phyloP scores from a whole-genome alignment of 768 basidiomycete genomes.

The Butyriboletus loyo region DNA sequence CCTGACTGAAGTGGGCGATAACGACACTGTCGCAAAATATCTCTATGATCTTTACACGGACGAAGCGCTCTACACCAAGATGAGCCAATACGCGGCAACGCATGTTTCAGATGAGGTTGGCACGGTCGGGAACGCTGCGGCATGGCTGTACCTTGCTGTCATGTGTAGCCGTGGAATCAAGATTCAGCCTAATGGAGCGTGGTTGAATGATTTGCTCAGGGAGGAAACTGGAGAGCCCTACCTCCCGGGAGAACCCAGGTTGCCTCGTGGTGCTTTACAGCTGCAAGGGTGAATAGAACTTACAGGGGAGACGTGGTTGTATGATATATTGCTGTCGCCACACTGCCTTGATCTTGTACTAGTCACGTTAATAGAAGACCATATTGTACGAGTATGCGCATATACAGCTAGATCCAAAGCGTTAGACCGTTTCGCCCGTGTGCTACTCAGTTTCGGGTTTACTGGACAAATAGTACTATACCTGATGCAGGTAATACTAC shows the following conservation, averaged over 20 bases:
- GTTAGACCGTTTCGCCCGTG: too few relatives aligned
- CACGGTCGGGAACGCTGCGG: constrained; percentile 75
- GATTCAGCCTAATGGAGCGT: constrained; percentile 76
- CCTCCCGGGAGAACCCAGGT: constrained; percentile 59
- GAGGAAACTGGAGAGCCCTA: constrained; percentile 75
- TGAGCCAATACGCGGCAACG: constrained; percentile 66
- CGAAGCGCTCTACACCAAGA: constrained; percentile 56
- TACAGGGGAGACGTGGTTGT: constrained; percentile 1
- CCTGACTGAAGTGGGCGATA: constrained; percentile 76
- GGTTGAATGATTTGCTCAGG: constrained; percentile 80
- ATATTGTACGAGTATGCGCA: constrained; percentile 4
- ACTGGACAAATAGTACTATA: too few relatives aligned
- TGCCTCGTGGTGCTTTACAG: constrained; percentile 61
- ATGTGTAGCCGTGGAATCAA: constrained; percentile 77
- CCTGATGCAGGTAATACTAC: too few relatives aligned
- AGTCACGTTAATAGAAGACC: constrained; percentile 7
- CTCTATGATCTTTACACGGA: constrained; percentile 78
- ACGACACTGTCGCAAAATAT: constrained; percentile 68
- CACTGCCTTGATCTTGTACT: background rate
- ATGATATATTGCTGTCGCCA: constrained; percentile 2
- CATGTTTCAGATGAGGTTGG: constrained; percentile 84
- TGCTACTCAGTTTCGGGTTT: too few relatives aligned
- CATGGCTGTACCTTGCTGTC: constrained; percentile 70
- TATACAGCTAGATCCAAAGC: too few relatives aligned
- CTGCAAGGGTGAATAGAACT: constrained; percentile 36